phyloP scores from a whole-genome alignment of 1,139 yeast species.

The Suhomyces terraborum region DNA sequence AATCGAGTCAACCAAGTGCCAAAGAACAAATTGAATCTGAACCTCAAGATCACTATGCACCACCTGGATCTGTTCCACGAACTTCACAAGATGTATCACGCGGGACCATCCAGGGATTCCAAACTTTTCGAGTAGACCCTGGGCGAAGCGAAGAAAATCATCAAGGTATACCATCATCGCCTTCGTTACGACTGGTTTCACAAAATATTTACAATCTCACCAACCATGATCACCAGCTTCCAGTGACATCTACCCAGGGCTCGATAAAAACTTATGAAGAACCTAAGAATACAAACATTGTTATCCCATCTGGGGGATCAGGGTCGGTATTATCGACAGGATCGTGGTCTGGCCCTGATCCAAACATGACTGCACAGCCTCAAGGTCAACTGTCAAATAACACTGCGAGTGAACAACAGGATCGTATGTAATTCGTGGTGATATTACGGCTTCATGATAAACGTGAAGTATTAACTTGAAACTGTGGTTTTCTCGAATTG shows the following conservation, averaged over 20 bases:
- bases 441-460: no score
- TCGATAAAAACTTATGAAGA: not conserved
- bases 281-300: not conserved
- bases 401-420: not conserved
- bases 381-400: not conserved
- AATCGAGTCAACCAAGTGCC: not conserved
- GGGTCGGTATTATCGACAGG: not conserved
- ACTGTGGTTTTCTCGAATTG: no score
- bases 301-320: not conserved
- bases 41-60: not conserved
- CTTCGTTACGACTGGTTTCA: not conserved
- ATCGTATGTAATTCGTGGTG: no score
- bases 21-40: not conserved
- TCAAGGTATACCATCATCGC: not conserved
- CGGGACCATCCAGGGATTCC: slow-evolving; percentile 2
- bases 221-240: not conserved
- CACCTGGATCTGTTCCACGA: not conserved
- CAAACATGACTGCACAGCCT: not conserved
- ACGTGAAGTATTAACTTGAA: no score
- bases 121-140: slow-evolving; percentile 6
- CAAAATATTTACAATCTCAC: not conserved
- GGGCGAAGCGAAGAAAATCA: not conserved
- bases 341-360: not conserved
- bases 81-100: not conserved
- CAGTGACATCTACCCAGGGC: not conserved